These are phyloP conservation scores for Bothia castanella DNA, from an alignment of 1,284 basidiomycete species.

Conservation along the genomic window DNA sequence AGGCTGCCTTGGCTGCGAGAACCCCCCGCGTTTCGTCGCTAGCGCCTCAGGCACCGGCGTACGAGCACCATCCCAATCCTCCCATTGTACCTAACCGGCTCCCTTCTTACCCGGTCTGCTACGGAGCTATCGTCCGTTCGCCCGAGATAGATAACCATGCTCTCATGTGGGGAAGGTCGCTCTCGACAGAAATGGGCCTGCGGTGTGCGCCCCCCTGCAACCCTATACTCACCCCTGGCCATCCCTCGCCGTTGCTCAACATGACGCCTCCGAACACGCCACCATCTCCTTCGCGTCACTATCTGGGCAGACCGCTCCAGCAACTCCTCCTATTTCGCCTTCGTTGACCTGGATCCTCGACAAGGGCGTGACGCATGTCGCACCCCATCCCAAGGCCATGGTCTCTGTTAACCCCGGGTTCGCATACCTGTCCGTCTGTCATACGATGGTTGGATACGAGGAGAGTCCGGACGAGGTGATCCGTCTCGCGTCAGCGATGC, in stretches of 20 bases:
- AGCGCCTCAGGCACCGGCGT: conserved; percentile 13
- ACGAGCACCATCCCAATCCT: conserved; percentile 30
- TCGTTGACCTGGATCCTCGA: conserved; percentile 35
- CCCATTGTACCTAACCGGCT: conserved; percentile 23
- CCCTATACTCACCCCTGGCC: conserved; percentile 33
- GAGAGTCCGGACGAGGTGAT: too few species aligned
- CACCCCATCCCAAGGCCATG: conserved; percentile 16
- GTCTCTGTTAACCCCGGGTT: conserved; percentile 22
- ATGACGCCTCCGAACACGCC: conserved; percentile 17
- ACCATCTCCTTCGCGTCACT: conserved; percentile 30
- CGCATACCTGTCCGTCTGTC: too few species aligned
- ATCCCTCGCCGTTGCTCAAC: conserved; percentile 25
- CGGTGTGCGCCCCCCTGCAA: conserved; percentile 36
- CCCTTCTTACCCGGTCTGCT: conserved; percentile 28
- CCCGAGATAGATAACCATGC: conserved; percentile 28
- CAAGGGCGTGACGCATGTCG: conserved; percentile 16
- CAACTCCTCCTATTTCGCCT: conserved; percentile 32
- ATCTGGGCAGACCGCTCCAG: conserved; percentile 33
- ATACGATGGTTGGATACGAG: too few species aligned
- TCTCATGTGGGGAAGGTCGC: conserved; percentile 31
- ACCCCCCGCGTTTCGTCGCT: conserved; percentile 27
- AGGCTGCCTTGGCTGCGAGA: conserved; percentile 23
- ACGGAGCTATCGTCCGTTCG: conserved; percentile 31
- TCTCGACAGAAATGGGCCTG: conserved; percentile 31
- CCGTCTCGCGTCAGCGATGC: too few species aligned